Evolutionary conservation across 176 grass and related monocot genomes (phyloP), one percentile per base, ranked within the genome.

Genomic region (Bromus sterilis): DNA sequence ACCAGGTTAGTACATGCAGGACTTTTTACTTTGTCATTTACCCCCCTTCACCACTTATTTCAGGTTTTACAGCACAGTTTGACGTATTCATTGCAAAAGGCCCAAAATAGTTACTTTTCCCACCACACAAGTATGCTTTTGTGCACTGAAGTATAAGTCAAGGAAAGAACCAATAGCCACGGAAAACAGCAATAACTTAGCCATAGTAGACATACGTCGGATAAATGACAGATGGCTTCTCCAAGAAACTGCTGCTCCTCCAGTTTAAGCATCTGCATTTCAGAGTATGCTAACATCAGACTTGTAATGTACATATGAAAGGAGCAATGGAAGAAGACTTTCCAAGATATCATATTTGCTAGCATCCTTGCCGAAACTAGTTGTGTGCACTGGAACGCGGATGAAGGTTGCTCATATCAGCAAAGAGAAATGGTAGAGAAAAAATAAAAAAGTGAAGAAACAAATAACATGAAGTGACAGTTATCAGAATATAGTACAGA

Each of bases 191-290:
- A 76, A 83, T 76, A 30, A 23, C 74, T 74, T 39, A 72, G 35
- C 55, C 31, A 66, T 67, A 85, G 40, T 42, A 57, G 30, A 8
- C 53, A 87, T 90, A 99, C 96, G 85, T 99, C 93, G 3, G 93
- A 93, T 66, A 99, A 71, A 82, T 95, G 65, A 87, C 89, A 95
- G 29, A 72, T 84, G 81, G 89, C 87, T 86, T 95, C 96, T 71
- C 93, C 96, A 86, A 99, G 91, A 89, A 99, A 93, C 44, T 91
- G 82, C 86, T 99, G 93, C 44, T 95, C 96, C 84, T 99, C 96
- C 65, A 99, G 74, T 78, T 91, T 99, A 87, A 99, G 88, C 79
- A 91, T 95, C 96, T 99, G 85, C 56, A 84, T 81, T 59, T 68
- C 74, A 82, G 41, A 78, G 49, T 56, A 80, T 62, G 84, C 61